Base-by-base conservation (phyloP, 2,329 filamentous ascomycete species). In the Alternaria dauci region DNA sequence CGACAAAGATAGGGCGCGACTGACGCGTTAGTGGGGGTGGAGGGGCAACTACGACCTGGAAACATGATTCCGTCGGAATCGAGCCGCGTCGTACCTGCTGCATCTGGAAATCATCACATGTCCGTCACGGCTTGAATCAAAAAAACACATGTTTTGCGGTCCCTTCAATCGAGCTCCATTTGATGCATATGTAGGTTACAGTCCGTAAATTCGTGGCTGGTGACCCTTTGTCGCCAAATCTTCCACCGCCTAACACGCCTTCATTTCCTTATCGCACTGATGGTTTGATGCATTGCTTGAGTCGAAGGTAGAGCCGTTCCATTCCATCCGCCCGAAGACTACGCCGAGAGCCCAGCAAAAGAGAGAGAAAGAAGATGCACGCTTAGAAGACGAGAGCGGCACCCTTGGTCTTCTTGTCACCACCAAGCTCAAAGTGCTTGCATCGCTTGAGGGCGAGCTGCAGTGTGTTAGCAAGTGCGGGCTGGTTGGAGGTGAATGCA, bases 331-430 rank as follows among this genome's bases (percentile, higher is more conserved):
- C 74, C 74, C 68, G 68, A 73, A 76, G 71, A 76, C 75, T 75
- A 76, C 74, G 74, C 75, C 74, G 71, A 77, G 71, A 75, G 71
- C 72, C 74, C 70, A 77, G 71, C 73, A 76, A 76, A 76, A 76
- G 74, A 74, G 71, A 75, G 73, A 77, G 71, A 72, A 77, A 71
- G 72, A 76, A 69, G 69, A 68, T 84, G 84, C 79, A 81, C 84
- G 87, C 86, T 90, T 97, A 99, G 89, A 99, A 99, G 80, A 99
- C 95, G 81, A 99, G 90, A 85, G 95, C 95, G 79, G 95, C 95
- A 91, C 95, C 95, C 93, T 99, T 99, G 79, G 95, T 99, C 93
- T 99, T 99, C 94, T 99, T 99, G 91, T 99, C 95, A 89, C 95
- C 95, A 90, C 95, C 95, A 81, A 99, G 87, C 88, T 99, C 95